Evolutionary conservation across 2,329 filamentous ascomycete genomes (phyloP).

Genomic region (Botrytis fragariae): DNA sequence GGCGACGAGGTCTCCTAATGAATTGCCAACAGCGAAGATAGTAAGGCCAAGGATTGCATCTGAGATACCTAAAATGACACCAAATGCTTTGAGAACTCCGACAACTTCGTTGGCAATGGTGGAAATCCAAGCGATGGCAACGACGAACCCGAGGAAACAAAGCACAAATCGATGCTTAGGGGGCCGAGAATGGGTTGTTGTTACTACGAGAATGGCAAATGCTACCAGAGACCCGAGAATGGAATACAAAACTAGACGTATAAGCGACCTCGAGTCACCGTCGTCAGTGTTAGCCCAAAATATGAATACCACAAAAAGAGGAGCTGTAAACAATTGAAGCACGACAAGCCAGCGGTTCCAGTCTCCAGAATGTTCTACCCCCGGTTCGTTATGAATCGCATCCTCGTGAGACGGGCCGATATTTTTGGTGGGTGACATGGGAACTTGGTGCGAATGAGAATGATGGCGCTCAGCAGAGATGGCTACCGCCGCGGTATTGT

Average conservation of each 20-base stretch:
- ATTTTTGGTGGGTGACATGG: constrained; percentile 21
- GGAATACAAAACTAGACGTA: constrained; percentile 59
- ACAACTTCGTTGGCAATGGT: constrained; percentile 96
- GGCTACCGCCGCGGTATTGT: constrained; percentile 39
- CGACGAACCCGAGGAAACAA: constrained; percentile 86
- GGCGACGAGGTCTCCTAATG: constrained; percentile 87
- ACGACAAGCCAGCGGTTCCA: constrained; percentile 93
- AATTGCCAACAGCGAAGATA: constrained; percentile 95
- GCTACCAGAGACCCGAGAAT: constrained; percentile 67
- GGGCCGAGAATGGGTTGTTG: constrained; percentile 64
- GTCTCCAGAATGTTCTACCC: constrained; percentile 35
- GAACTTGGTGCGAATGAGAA: constrained; percentile 24
- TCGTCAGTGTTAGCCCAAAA: constrained; percentile 67
- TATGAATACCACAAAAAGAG: constrained; percentile 76
- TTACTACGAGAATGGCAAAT: constrained; percentile 63
- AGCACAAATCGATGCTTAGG: constrained; percentile 74
- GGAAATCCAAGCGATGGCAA: constrained; percentile 93
- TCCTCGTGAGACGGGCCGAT: constrained; percentile 20
- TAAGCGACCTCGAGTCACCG: constrained; percentile 53
- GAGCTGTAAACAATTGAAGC: constrained; percentile 82
- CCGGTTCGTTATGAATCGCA: constrained; percentile 10
- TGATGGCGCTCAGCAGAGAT: constrained; percentile 35
- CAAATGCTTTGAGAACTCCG: constrained; percentile 87
- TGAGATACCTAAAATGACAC: constrained; percentile 87
- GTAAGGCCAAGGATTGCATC: constrained; percentile 94